phyloP scores from a whole-genome alignment of 306 rosid genomes.

The Luffa acutangula region DNA sequence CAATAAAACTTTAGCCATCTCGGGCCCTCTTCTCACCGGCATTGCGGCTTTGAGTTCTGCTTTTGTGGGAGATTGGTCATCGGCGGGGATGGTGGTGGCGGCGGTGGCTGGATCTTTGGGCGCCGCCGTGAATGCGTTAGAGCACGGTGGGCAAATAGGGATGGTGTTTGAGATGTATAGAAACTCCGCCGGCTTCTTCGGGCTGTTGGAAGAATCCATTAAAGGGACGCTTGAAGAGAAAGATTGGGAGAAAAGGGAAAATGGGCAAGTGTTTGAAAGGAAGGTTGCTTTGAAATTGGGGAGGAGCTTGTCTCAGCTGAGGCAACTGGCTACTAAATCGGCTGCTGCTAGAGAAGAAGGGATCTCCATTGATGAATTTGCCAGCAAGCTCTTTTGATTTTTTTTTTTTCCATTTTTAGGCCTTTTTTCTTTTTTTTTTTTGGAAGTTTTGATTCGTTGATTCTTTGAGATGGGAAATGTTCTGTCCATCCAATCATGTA shows the following conservation, averaged over 20 bases:
- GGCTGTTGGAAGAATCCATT: conserved; percentile 28
- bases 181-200: conserved; percentile 39
- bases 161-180: conserved; percentile 72
- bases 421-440: neutral
- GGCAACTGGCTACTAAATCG: conserved; percentile 40
- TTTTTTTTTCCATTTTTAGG: neutral
- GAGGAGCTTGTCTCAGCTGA: conserved; percentile 46
- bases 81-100: conserved; percentile 25
- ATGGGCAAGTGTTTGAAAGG: conserved; percentile 46
- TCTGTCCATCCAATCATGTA: neutral
- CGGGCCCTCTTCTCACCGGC: conserved; percentile 65
- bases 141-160: conserved; percentile 66
- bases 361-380: conserved; percentile 42
- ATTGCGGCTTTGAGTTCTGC: conserved; percentile 48
- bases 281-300: conserved; percentile 56
- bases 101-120: conserved; percentile 49
- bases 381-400: conserved; percentile 44
- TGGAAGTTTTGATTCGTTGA: neutral
- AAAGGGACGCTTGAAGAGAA: conserved; percentile 34
- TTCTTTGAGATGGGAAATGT: neutral
- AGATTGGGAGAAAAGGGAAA: conserved; percentile 50
- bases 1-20: conserved; percentile 45
- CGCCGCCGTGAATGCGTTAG: conserved; percentile 32
- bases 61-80: conserved; percentile 28
- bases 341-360: conserved; percentile 29